Evolutionary conservation across 805 yeast genomes (phyloP).

Genomic region (Saturnispora dispora): DNA sequence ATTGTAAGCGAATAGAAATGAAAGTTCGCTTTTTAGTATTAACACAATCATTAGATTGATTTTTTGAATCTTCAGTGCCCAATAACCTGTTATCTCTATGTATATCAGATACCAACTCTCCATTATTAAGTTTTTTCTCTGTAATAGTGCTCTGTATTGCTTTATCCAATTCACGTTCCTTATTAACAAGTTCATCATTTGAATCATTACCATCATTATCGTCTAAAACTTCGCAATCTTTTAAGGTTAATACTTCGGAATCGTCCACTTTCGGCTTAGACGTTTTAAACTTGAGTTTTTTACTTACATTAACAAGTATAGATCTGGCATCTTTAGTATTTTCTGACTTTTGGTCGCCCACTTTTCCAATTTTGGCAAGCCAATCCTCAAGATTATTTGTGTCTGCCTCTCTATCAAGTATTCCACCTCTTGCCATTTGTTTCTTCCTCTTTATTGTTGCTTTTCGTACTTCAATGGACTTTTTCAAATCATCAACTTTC

Average conservation of each 20-base stretch:
- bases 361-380: conserved; percentile 23
- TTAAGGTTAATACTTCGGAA: conserved; percentile 45
- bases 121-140: conserved; percentile 26
- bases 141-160: conserved; percentile 17
- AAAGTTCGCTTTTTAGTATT: conserved; percentile 12
- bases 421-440: conserved; percentile 19
- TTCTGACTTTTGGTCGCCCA: conserved; percentile 4
- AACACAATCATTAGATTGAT: neutral
- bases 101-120: conserved; percentile 13
- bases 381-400: conserved; percentile 29
- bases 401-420: conserved; percentile 20
- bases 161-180: conserved; percentile 15
- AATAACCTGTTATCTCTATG: conserved; percentile 20
- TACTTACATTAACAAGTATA: neutral
- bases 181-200: conserved; percentile 35
- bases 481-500: conserved; percentile 20
- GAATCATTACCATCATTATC: conserved; percentile 18
- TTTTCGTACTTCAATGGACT: conserved; percentile 12
- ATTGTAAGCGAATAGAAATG: conserved; percentile 11
- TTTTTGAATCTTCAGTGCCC: conserved; percentile 11
- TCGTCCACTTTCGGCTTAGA: neutral
- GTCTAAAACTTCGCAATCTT: conserved; percentile 29
- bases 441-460: conserved; percentile 17
- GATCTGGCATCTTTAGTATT: too few relatives aligned
- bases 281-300: conserved; percentile 1